phyloP scores from a whole-genome alignment of 2,329 filamentous ascomycete genomes.

The Fusarium torreyae region DNA sequence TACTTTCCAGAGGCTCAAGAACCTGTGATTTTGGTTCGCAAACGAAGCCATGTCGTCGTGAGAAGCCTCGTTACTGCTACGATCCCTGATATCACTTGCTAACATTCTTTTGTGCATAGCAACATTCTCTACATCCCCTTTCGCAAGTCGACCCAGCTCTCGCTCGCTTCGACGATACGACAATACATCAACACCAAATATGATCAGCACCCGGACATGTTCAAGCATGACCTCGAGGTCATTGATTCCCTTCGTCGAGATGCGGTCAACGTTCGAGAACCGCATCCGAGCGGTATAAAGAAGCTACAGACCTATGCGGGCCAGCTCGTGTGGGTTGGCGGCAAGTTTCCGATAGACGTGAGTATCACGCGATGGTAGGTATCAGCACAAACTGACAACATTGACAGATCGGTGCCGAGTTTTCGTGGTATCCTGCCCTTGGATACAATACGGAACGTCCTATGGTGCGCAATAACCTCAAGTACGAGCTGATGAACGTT shows the following conservation, averaged over 20 bases:
- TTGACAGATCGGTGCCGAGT: conserved; percentile 87
- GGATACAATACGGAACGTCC: conserved; percentile 89
- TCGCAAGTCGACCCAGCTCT: conserved; percentile 84
- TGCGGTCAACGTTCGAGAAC: conserved; percentile 90
- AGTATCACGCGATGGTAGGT: conserved; percentile 26
- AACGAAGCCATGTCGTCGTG: conserved; percentile 50
- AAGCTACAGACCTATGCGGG: conserved; percentile 94
- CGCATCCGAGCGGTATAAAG: conserved; percentile 87
- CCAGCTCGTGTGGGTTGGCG: conserved; percentile 92
- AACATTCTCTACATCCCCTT: conserved; percentile 88
- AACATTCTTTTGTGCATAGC: conserved; percentile 48
- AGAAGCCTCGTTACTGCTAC: background rate
- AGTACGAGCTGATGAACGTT: conserved; percentile 91
- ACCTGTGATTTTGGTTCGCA: conserved; percentile 21
- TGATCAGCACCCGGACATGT: conserved; percentile 99
- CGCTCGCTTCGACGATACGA: conserved; percentile 85
- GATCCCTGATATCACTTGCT: background rate
- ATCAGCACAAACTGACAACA: conserved; percentile 16
- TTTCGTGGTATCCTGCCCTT: conserved; percentile 94
- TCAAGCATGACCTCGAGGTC: conserved; percentile 85
- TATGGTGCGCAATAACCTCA: conserved; percentile 75
- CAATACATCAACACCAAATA: conserved; percentile 98
- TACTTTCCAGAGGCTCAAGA: conserved; percentile 7
- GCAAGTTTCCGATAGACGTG: conserved; percentile 96
- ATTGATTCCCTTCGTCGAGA: conserved; percentile 88